Conservation (phyloP, 345 rosid genomes). For the Eucalyptus viminalis region DNA sequence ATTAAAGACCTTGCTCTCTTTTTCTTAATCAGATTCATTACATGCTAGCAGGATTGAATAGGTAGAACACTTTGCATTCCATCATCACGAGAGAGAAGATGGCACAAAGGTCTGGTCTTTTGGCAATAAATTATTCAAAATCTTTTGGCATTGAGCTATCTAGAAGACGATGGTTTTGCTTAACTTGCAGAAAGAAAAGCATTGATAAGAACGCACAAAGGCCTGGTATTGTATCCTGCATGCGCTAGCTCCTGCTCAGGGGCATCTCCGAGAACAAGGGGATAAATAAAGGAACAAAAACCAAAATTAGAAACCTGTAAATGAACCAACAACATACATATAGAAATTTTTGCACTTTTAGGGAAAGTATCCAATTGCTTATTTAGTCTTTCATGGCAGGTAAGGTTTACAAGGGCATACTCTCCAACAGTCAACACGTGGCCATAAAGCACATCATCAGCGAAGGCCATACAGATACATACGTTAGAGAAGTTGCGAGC, state of each 20-base stretch:
- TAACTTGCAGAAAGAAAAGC: not conserved
- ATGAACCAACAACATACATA: not conserved
- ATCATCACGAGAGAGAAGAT: not conserved
- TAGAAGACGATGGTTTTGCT: not conserved
- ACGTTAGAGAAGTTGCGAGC: constrained; percentile 43
- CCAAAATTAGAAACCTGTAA: not conserved
- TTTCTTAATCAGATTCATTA: not conserved
- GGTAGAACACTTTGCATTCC: not conserved
- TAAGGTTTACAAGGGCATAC: constrained; percentile 43
- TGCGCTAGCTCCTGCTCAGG: not conserved
- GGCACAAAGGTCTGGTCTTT: not conserved
- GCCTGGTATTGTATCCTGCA: not conserved
- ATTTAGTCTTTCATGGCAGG: constrained; percentile 9
- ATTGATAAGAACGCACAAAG: not conserved
- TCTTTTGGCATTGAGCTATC: not conserved
- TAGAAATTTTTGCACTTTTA: not conserved
- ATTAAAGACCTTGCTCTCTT: not conserved
- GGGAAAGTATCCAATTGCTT: not conserved
- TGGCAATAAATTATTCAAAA: not conserved
- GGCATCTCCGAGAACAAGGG: not conserved
- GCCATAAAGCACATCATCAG: constrained; percentile 50
- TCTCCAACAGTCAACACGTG: constrained; percentile 23
- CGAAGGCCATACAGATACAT: constrained; percentile 39
- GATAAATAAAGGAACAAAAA: not conserved
- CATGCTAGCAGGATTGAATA: not conserved